Evolutionary conservation across 192 early-diverging fungal species (phyloP).

Genomic region (Rhizophagus prolifer): DNA sequence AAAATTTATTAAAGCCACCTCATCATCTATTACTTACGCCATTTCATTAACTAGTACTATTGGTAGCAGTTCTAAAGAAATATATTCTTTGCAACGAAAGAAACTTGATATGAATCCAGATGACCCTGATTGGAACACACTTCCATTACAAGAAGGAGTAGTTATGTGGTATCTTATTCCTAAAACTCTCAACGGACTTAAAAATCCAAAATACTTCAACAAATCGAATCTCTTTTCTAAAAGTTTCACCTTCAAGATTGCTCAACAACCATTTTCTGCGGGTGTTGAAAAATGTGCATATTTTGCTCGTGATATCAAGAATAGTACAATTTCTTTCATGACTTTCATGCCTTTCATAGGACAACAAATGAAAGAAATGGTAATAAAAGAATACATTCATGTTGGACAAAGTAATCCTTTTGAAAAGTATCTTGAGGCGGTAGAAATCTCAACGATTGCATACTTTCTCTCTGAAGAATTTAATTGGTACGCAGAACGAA

Average conservation of each 20-base stretch:
- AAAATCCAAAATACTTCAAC: constrained; percentile 3
- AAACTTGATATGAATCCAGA: neutral
- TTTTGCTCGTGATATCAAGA: constrained; percentile 3
- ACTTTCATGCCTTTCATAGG: no score
- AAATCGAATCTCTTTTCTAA: constrained; percentile 1
- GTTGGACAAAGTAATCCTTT: no score
- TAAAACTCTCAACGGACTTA: neutral
- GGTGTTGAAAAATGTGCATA: constrained; percentile 26
- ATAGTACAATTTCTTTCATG: no score
- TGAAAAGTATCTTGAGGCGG: no score
- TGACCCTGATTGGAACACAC: neutral
- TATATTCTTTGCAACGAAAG: neutral
- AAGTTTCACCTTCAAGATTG: constrained; percentile 9
- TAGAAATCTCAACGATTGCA: no score
- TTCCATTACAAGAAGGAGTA: neutral
- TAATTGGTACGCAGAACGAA: no score
- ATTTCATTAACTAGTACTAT: constrained; percentile 17
- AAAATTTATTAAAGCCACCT: constrained; percentile 12
- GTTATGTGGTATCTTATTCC: neutral
- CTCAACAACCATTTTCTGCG: constrained; percentile 5
- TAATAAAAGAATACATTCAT: neutral
- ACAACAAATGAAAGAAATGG: neutral
- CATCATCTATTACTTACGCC: constrained; percentile 9
- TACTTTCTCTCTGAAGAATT: no score
- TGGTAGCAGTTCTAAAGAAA: neutral